Evolutionary conservation across 768 basidiomycete genomes (phyloP), one percentile per base, ranked within the genome.

Genomic region (Mrakia blollopis): DNA sequence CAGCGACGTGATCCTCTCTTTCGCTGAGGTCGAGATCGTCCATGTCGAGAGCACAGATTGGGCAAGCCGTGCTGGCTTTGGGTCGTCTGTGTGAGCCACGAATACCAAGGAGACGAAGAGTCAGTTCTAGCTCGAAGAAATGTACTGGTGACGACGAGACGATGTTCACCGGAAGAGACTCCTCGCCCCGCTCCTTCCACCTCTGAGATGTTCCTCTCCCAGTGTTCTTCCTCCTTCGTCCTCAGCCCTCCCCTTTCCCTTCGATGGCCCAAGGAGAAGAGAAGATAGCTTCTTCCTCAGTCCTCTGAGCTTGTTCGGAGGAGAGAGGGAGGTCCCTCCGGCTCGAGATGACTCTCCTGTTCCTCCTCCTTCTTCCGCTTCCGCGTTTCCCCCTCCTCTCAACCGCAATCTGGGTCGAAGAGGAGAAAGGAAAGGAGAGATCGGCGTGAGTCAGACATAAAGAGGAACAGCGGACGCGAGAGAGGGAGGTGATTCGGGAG

Each of bases 1-100:
- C 32, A 21, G 61, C 44, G n/a, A 74, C 61, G 52, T 74, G 73
- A 8, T 63, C 73, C 47, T 41, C 30, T 6, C 73, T 41, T 39
- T 74, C 61, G 10, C 65, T 23, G 0, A 67, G 25, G 41, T 39
- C 41, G 11, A 67, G 37, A 14, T 74, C 62, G 21, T 65, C 63
- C 35, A 74, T 35, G 6, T 47, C 32, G 30, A 47, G 60, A n/a
- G 61, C 13, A 52, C 73, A 74, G 30, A 74, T 37, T 7, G 73
- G 73, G n/a, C 73, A 74, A 18, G 60, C 47, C 4, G 47, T 23
- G 32, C 6, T 28, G 14, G n/a, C 35, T 52, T 23, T 32, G 25
- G 57, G 57, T 28, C 5, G 57, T 57, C 65, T 68, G 35, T 13
- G 65, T 18, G 16, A 18, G 39, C 13, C 39, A 39, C 44, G 52